Conservation (phyloP, 2,329 filamentous ascomycete species). For the Trichoderma sp. region DNA sequence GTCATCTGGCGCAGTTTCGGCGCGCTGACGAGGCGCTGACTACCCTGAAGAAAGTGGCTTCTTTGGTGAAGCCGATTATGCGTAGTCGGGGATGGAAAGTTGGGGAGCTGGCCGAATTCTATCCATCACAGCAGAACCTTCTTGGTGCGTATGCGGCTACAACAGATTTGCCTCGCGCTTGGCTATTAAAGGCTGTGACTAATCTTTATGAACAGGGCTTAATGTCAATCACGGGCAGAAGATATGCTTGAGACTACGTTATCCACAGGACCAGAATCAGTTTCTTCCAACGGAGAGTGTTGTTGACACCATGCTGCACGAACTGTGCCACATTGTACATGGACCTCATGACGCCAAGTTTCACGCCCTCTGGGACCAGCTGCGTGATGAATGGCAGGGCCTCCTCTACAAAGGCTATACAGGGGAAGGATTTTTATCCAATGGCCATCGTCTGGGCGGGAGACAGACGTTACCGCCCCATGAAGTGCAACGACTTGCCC, state of each 20-base stretch:
- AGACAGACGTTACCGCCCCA: conserved; percentile 60
- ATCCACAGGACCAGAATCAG: conserved; percentile 71
- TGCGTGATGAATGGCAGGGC: conserved; percentile 81
- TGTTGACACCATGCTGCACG: conserved; percentile 90
- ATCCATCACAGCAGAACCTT: conserved; percentile 72
- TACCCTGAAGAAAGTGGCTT: conserved; percentile 78
- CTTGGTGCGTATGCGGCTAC: conserved; percentile 57
- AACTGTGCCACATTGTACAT: conserved; percentile 85
- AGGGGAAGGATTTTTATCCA: conserved; percentile 82
- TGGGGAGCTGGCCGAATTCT: conserved; percentile 79
- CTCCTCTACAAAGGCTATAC: conserved; percentile 82
- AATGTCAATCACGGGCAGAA: conserved; percentile 78
- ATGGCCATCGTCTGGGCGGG: conserved; percentile 75
- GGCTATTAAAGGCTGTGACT: not conserved
- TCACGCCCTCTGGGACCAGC: conserved; percentile 84
- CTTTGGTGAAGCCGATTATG: conserved; percentile 94
- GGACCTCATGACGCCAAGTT: conserved; percentile 84
- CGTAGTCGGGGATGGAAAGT: conserved; percentile 82
- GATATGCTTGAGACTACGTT: conserved; percentile 81
- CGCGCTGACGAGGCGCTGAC: conserved; percentile 57
- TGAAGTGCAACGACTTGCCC: conserved; percentile 75
- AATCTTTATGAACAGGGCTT: conserved; percentile 54
- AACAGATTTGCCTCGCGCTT: conserved; percentile 28
- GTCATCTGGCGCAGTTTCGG: conserved; percentile 53
- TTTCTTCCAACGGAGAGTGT: conserved; percentile 82